Base-by-base conservation (phyloP, 2,329 filamentous ascomycete genomes). In the Nigrospora osmanthi region DNA sequence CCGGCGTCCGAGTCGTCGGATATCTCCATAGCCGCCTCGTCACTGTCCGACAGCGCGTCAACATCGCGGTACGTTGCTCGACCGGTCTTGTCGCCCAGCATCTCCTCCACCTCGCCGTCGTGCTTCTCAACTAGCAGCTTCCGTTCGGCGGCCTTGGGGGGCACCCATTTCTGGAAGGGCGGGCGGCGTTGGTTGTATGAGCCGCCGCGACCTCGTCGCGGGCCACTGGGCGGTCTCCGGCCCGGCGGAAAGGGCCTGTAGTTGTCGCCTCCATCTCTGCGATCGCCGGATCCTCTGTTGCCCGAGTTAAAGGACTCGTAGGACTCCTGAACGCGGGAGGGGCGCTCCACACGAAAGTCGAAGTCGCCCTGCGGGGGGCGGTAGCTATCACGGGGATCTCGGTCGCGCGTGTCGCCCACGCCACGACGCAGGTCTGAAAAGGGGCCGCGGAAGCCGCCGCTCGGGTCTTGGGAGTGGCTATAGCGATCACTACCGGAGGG, bases 11-110 rank as follows among this genome's bases (percentile, higher is more conserved):
- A 68, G 35, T 67, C 65, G 32, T 75, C 75, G 0, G 79, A 82
- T 6, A 81, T 76, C 38, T 83, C 79, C 79, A 83, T 83, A 3
- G 73, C 79, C 13, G 78, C 70, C 58, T 83, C 80, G 40, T 78
- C 76, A 49, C 79, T 80, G 51, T 83, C 79, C 0, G 79, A 81
- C 23, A 83, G 61, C 14, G 81, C 73, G 32, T 80, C 75, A 6
- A 81, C 41, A 33, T 74, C 59, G 42, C 72, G 69, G 54, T 76
- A 84, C 38, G 73, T 80, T 12, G 70, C 69, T 6, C 68, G 67
- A 2, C 61, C 67, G 3, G 69, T 63, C 7, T 57, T 61, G 45
- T 75, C 67, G 11, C 69, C 70, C 15, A 78, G 63, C 35, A 70
- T 68, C 37, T 75, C 67, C 39, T 73, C 68, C 0, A 69, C 62